Evolutionary conservation across 139 green algal genomes (phyloP), one percentile per base, ranked within the genome.

Genomic region (Edaphochlamys debaryana): DNA sequence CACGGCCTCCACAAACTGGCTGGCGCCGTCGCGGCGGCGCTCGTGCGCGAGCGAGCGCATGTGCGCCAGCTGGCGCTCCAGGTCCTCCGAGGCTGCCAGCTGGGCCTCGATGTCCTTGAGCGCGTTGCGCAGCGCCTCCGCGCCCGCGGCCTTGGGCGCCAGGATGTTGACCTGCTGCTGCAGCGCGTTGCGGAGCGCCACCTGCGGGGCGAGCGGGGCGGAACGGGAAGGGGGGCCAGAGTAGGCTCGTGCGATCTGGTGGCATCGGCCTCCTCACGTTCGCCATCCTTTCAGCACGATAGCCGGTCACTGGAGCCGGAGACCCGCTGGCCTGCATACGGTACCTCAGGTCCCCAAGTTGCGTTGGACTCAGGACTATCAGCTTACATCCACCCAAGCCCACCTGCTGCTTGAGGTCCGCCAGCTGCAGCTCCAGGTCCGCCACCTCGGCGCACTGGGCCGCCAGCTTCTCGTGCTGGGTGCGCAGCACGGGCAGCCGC

Each of bases 81-180:
- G 63, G 66, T 75, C 77, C 23, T 75, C 63, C 11, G 8, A 22
- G 32, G 63, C 54, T 4, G 63, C 63, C 41, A 83, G 1, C 66
- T 83, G 63, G 11, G 77, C 77, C 64, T 74, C 64, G 4, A 83
- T 20, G 40, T 74, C 63, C 9, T 38, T 45, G 34, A 83, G 77
- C 17, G 60, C 38, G 36, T 22, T 22, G 17, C 60, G 45, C 32
- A 83, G 77, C 32, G 36, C 32, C 54, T 75, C 77, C 25, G 60
- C 63, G 36, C 77, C 77, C 29, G 77, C 77, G 22, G 77, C 77
- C 77, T 83, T 83, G 64, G 77, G 77, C 41, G 64, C 64, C 77
- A 83, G 77, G 77, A 83, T 83, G 77, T 83, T 83, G 77, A 83
- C 75, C 32, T 75, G 77, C 42, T 83, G 77, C 77, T 83, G 45